Conservation (phyloP, 1,139 yeast genomes). For the Blastobotrys raffinosifermentans region DNA sequence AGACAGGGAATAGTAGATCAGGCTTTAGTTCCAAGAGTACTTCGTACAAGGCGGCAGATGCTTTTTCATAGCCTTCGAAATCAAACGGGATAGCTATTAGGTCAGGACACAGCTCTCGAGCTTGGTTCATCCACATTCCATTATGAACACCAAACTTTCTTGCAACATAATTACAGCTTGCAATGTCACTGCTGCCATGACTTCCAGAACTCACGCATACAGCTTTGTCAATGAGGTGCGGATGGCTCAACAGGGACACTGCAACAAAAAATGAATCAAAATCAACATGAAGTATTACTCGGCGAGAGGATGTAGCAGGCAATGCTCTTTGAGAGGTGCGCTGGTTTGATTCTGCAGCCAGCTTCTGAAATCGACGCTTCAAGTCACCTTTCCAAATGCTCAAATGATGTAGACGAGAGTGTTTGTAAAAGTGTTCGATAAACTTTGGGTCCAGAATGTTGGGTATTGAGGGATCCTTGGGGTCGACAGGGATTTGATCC, state of each 20-base stretch:
- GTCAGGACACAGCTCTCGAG: conserved; percentile 58
- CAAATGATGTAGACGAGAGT: conserved; percentile 81
- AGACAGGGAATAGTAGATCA: conserved; percentile 71
- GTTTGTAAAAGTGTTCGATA: conserved; percentile 61
- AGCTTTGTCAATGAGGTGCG: conserved; percentile 49
- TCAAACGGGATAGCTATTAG: conserved; percentile 62
- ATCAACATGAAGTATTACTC: conserved; percentile 68
- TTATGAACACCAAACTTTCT: conserved; percentile 66
- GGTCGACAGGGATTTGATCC: neutral
- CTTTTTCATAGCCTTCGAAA: conserved; percentile 63
- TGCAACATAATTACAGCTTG: conserved; percentile 88
- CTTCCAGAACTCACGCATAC: conserved; percentile 60
- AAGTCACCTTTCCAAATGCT: conserved; percentile 83
- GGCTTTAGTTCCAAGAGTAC: conserved; percentile 38
- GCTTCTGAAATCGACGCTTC: conserved; percentile 50
- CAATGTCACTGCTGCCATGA: conserved; percentile 57
- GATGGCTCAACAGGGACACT: conserved; percentile 60
- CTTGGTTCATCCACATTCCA: conserved; percentile 84
- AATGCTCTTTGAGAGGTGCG: conserved; percentile 8
- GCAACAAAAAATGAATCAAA: conserved; percentile 93
- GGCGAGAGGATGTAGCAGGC: neutral
- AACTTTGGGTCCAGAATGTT: conserved; percentile 57
- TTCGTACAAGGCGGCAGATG: conserved; percentile 51
- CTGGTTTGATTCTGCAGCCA: conserved; percentile 29
- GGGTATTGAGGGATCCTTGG: conserved; percentile 2